Evolutionary conservation across 1,284 basidiomycete species (phyloP), one percentile per base, ranked within the genome.

Genomic region (Puccinia polysora): DNA sequence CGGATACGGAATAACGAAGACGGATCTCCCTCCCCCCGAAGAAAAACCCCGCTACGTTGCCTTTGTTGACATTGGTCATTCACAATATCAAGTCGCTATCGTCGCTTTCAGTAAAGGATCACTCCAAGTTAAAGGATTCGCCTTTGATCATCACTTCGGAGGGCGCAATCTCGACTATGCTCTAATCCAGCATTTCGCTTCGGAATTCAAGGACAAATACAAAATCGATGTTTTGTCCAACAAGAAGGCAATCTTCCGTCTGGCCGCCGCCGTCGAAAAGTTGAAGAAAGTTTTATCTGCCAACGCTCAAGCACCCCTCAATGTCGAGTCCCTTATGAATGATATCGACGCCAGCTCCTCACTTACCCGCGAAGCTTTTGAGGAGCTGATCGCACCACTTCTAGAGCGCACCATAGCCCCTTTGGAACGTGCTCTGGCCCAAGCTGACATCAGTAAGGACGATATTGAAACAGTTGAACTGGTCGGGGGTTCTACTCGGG

Each of bases 1-100:
- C 79, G 91, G 90, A 71, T 96, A 93, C 82, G 93, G 93, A 78
- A 96, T 96, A 84, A 96, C 92, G 77, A 97, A 97, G 82, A 86
- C 88, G 34, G 93, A 96, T 81, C 85, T 96, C 62, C 93, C 93
- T 47, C 81, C 83, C 65, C 86, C 87, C 34, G 80, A 86, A 55
- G 91, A 93, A 76, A 86, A 85, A 75, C 86, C 92, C 1, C 85
- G 88, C 65, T 84, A 95, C 80, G 87, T 97, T 79, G 88, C 88
- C 75, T 96, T 97, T 78, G 86, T 96, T 77, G 93, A 96, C 78
- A 86, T 93, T 75, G 93, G 93, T 56, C 92, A 96, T 83, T 90
- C 91, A 1, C 86, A 86, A 81, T 85, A 91, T 81, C 89, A 90
- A 45, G 89, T 88, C 74, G 80, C 90, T 75, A 85, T 96, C 78